phyloP scores from a whole-genome alignment of 148 eudicot genomes.

The Rhododendron ovatum region DNA sequence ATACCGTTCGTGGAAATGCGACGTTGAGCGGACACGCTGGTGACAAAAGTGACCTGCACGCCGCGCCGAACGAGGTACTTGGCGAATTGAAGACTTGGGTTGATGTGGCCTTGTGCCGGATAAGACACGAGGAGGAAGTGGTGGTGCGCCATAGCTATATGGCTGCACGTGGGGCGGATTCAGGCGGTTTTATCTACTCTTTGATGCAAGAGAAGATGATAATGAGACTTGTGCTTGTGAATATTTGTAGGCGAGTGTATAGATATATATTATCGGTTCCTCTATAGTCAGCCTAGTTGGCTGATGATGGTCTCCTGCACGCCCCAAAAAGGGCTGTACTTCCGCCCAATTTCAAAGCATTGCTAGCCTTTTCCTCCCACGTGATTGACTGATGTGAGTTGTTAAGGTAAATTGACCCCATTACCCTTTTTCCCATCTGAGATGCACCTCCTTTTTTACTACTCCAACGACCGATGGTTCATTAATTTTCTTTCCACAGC shows the following conservation, averaged over 20 bases:
- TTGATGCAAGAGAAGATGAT: neutral
- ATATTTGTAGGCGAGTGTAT: neutral
- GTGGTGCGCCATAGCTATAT: neutral
- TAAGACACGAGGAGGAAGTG: conserved; percentile 29
- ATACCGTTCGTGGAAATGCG: conserved; percentile 15
- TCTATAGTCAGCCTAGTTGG: too few species aligned
- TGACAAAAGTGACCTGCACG: conserved; percentile 39
- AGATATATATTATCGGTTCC: too few species aligned
- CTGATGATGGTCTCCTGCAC: too few species aligned
- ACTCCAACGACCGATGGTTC: too few species aligned
- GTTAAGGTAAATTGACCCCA: too few species aligned
- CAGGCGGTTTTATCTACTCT: neutral
- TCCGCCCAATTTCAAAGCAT: too few species aligned
- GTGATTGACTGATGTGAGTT: too few species aligned
- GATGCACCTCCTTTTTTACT: too few species aligned
- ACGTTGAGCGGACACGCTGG: conserved; percentile 27
- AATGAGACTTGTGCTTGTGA: neutral
- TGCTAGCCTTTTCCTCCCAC: too few species aligned
- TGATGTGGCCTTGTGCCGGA: conserved; percentile 53
- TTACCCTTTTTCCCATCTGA: too few species aligned
- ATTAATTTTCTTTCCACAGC: too few species aligned
- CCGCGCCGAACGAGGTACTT: conserved; percentile 28
- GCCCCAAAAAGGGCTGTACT: too few species aligned
- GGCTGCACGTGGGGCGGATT: neutral
- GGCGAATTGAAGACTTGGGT: conserved; percentile 51